These are phyloP conservation scores for Phytophthora pseudosyringae DNA, from an alignment of 352 stramenopile species.

Conservation along the genomic window DNA sequence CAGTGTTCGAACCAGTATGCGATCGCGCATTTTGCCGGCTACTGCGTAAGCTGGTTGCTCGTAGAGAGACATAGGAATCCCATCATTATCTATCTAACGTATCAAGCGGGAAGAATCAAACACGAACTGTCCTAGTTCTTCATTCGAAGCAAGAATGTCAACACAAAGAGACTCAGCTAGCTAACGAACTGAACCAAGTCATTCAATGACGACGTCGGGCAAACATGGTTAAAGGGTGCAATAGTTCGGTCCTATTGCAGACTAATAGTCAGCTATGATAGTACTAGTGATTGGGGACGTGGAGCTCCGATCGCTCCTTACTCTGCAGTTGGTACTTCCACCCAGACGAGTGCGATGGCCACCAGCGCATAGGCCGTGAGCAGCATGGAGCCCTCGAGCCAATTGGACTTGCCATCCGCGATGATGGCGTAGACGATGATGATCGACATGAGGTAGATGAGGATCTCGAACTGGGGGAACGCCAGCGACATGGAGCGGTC, in stretches of 20 bases:
- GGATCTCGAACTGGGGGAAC: conserved; percentile 97
- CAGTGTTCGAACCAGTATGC: conserved; percentile 8
- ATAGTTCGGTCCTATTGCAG: conserved; percentile 31
- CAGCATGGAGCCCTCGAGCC: conserved; percentile 92
- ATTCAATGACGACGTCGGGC: background rate
- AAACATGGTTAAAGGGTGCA: conserved; percentile 28
- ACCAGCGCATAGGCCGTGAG: conserved; percentile 92
- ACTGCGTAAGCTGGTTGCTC: conserved; percentile 5
- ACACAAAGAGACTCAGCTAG: too few relatives aligned
- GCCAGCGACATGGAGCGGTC: conserved; percentile 95
- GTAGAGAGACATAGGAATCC: conserved; percentile 21
- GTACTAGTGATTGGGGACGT: conserved; percentile 12
- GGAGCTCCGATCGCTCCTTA: conserved; percentile 41
- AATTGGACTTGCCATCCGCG: conserved; percentile 92
- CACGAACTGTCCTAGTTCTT: background rate
- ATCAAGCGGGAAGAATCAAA: conserved; percentile 2
- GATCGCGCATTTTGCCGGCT: conserved; percentile 12
- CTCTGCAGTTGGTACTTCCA: conserved; percentile 63
- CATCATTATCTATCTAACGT: conserved; percentile 32
- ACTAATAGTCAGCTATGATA: conserved; percentile 29
- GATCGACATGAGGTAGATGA: conserved; percentile 96
- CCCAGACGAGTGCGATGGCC: conserved; percentile 81
- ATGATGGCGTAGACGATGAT: conserved; percentile 95
- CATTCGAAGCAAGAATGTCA: too few relatives aligned
- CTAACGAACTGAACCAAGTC: background rate